Conservation (phyloP, 176 grass and related monocot genomes). For the Otatea glauca region DNA sequence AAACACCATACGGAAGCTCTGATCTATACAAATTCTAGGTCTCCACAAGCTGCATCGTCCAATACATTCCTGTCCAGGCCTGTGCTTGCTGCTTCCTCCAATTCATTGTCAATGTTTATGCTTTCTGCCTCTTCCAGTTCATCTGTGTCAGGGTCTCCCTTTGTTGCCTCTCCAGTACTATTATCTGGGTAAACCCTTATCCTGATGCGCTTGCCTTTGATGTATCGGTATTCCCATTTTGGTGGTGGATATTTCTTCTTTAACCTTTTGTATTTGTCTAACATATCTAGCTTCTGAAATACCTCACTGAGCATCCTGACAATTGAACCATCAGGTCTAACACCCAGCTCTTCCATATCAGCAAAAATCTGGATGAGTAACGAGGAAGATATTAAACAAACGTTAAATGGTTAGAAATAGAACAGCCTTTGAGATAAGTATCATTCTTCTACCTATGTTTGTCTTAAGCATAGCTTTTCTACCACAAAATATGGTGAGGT, state of each 20-base stretch:
- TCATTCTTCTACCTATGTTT: not conserved
- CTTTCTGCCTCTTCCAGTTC: conserved; percentile 36
- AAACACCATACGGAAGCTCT: conserved; percentile 10
- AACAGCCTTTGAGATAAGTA: not conserved
- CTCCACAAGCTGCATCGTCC: conserved; percentile 46
- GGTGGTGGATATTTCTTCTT: conserved; percentile 85
- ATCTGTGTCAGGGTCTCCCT: not conserved
- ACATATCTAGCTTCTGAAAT: conserved; percentile 84
- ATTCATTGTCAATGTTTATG: conserved; percentile 20
- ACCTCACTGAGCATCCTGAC: conserved; percentile 77
- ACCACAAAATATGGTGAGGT: not conserved
- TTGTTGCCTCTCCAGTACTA: conserved; percentile 31
- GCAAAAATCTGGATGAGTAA: conserved; percentile 67
- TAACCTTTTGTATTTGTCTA: conserved; percentile 87
- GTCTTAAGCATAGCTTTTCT: not conserved
- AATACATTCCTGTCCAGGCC: conserved; percentile 45
- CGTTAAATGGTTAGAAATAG: not conserved
- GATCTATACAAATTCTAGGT: conserved; percentile 48
- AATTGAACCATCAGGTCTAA: conserved; percentile 82
- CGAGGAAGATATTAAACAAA: conserved; percentile 11
- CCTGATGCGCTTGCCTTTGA: conserved; percentile 83
- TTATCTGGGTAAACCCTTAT: conserved; percentile 60
- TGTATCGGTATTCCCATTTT: conserved; percentile 81
- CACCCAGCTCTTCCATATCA: conserved; percentile 94
- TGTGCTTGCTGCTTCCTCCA: conserved; percentile 39